phyloP scores from a whole-genome alignment of 345 rosid species.

The Eucalyptus urophylla region DNA sequence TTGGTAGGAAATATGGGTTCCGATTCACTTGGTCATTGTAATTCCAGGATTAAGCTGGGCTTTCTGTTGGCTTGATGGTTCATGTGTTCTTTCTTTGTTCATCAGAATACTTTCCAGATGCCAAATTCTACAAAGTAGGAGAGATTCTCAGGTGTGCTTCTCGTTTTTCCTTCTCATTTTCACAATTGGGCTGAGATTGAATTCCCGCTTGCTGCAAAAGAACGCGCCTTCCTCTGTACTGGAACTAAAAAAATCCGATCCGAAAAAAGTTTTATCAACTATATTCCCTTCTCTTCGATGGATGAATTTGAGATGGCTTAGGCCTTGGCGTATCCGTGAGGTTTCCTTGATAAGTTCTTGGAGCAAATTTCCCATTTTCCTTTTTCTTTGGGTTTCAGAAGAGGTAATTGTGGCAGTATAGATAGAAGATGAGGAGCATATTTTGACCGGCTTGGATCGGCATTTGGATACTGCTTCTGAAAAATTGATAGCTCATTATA shows the following conservation, averaged over 20 bases:
- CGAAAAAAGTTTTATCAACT: neutral
- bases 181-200: neutral
- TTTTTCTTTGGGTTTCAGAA: neutral
- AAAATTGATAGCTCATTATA: neutral
- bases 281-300: neutral
- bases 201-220: neutral
- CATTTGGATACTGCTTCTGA: neutral
- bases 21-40: no score
- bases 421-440: neutral
- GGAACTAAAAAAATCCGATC: no score
- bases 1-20: no score
- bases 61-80: no score
- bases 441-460: neutral
- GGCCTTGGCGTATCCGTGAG: conserved; percentile 70
- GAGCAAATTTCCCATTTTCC: neutral
- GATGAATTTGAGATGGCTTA: conserved; percentile 1
- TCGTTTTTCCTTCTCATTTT: neutral
- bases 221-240: neutral
- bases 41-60: no score
- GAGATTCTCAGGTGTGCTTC: conserved; percentile 6
- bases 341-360: conserved; percentile 60
- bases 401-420: neutral
- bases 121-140: no score
- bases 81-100: no score
- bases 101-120: no score